These are phyloP conservation scores for Termitomyces sp. DNA, from an alignment of 768 basidiomycete genomes.

Conservation along the genomic window DNA sequence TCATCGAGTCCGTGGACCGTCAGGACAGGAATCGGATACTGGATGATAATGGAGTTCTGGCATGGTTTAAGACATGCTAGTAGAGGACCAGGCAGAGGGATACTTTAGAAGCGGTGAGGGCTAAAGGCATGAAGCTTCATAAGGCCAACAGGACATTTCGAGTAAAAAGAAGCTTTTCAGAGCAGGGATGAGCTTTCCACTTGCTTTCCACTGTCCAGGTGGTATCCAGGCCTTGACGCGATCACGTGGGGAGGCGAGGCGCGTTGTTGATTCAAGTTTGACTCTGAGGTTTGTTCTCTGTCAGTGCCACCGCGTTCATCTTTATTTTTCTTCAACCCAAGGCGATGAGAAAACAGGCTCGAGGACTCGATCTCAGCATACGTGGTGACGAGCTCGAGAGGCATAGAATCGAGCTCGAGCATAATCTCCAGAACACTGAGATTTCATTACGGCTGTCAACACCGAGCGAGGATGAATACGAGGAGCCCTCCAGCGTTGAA, in stretches of 20 bases:
- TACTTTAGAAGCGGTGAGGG: too few species aligned
- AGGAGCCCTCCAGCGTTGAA: conserved; percentile 53
- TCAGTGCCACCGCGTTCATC: conserved; percentile 10
- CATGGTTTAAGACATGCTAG: not conserved
- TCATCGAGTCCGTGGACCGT: too few species aligned
- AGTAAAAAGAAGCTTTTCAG: not conserved
- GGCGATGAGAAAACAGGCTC: conserved; percentile 32
- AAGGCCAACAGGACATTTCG: not conserved
- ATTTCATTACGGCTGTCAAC: conserved; percentile 68
- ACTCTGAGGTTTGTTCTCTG: conserved; percentile 1
- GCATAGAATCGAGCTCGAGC: conserved; percentile 72
- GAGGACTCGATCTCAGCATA: conserved; percentile 44
- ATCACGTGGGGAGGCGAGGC: conserved; percentile 9
- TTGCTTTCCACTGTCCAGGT: too few species aligned
- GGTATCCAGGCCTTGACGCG: not conserved
- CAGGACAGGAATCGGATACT: not conserved
- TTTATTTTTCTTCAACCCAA: not conserved
- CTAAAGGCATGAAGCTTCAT: too few species aligned
- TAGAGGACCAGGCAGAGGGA: not conserved
- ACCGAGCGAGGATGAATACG: conserved; percentile 31
- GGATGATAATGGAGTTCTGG: too few species aligned
- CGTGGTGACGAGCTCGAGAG: conserved; percentile 71
- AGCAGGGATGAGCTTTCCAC: not conserved
- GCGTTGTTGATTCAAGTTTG: conserved; percentile 15
- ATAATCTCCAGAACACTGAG: conserved; percentile 70